Evolutionary conservation across 768 basidiomycete species (phyloP).

Genomic region (Leccinum arenicola): DNA sequence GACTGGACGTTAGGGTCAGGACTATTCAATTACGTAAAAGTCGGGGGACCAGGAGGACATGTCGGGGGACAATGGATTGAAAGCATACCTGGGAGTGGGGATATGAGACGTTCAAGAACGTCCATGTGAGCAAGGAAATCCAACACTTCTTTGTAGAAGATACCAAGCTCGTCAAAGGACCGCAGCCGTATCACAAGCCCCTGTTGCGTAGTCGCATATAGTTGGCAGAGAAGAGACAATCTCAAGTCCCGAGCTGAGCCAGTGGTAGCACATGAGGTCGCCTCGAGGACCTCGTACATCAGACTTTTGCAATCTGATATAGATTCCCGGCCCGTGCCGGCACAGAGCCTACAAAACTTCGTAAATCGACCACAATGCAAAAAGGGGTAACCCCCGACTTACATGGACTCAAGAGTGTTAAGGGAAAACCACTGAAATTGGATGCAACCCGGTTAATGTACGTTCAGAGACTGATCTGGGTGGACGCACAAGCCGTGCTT

Average conservation of each 20-base stretch:
- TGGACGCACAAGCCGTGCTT: conserved; percentile 37
- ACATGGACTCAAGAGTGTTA: conserved; percentile 41
- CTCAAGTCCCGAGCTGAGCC: conserved; percentile 34
- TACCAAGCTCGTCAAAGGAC: conserved; percentile 25
- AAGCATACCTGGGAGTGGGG: conserved; percentile 36
- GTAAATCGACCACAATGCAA: neutral
- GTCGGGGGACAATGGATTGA: neutral
- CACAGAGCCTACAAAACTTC: conserved; percentile 34
- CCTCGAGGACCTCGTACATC: conserved; percentile 31
- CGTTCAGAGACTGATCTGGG: conserved; percentile 4
- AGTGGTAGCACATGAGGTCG: conserved; percentile 22
- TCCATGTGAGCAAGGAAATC: conserved; percentile 35
- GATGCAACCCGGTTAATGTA: conserved; percentile 16
- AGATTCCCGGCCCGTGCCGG: conserved; percentile 41
- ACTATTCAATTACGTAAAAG: conserved; percentile 3
- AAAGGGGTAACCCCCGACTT: conserved; percentile 4
- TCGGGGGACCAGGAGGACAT: neutral
- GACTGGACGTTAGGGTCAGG: conserved; percentile 34
- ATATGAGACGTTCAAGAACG: conserved; percentile 35
- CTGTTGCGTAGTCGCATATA: conserved; percentile 32
- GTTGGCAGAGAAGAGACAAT: conserved; percentile 35
- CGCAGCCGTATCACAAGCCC: conserved; percentile 33
- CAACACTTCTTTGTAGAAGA: conserved; percentile 35
- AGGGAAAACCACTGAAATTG: conserved; percentile 38
- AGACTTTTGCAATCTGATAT: conserved; percentile 34